phyloP scores from a whole-genome alignment of 805 yeast species.

The Saccharomycopsis lassenensis region DNA sequence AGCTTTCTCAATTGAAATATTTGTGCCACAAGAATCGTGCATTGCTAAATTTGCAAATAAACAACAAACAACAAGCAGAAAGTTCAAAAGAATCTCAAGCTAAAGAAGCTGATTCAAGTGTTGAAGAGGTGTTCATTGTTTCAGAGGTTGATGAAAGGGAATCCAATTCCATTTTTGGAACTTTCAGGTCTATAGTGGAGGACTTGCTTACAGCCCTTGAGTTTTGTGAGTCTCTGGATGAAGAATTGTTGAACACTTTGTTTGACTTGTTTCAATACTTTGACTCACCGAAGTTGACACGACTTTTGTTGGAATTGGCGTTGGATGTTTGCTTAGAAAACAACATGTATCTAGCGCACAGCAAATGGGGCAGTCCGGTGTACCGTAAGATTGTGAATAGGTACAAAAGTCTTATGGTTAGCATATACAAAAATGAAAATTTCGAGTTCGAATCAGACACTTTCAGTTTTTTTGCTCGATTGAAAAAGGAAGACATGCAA shows the following conservation, averaged over 20 bases:
- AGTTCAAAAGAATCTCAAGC: conserved; percentile 18
- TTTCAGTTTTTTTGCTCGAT: conserved; percentile 19
- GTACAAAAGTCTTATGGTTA: too few species aligned
- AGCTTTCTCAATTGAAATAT: conserved; percentile 63
- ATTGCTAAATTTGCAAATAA: conserved; percentile 42
- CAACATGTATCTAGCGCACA: too few species aligned
- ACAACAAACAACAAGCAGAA: conserved; percentile 20
- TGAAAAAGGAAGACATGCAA: conserved; percentile 2
- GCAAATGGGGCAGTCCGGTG: too few species aligned
- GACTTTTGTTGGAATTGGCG: conserved; percentile 51
- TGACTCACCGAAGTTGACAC: conserved; percentile 36
- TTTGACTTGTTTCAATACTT: conserved; percentile 41
- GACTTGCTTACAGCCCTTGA: conserved; percentile 56
- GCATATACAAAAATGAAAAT: too few species aligned
- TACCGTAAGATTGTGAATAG: too few species aligned
- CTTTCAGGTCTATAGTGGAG: conserved; percentile 32
- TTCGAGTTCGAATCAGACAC: conserved; percentile 34
- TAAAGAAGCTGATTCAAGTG: background rate
- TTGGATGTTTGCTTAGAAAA: conserved; percentile 25
- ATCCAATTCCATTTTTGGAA: conserved; percentile 23
- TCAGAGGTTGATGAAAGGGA: conserved; percentile 25
- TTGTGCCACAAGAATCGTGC: conserved; percentile 78
- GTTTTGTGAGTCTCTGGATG: conserved; percentile 55
- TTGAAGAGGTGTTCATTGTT: conserved; percentile 15
- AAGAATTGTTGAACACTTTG: conserved; percentile 37